Conservation (phyloP, 768 basidiomycete genomes). For the Tylopilus sp. region DNA sequence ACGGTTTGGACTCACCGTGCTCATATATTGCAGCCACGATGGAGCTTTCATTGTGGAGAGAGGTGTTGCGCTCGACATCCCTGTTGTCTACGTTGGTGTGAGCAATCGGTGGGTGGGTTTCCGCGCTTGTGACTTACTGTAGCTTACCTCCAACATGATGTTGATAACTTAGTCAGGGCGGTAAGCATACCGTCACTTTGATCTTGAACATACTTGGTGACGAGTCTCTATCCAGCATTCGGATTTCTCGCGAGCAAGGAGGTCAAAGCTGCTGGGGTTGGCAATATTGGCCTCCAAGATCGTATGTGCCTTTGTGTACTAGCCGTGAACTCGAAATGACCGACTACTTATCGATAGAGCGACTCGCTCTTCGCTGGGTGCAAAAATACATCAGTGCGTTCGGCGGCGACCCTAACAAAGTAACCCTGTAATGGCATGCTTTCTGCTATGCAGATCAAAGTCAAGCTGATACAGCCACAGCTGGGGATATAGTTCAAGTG, state of each 20-base stretch:
- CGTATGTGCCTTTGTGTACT: slow-evolving; percentile 16
- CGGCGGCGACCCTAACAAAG: slow-evolving; percentile 54
- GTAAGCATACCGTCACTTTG: neutral
- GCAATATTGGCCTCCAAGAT: slow-evolving; percentile 51
- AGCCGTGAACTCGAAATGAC: neutral
- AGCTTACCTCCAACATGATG: neutral
- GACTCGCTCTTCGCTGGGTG: slow-evolving; percentile 49
- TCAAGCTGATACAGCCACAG: slow-evolving; percentile 2
- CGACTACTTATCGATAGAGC: slow-evolving; percentile 17
- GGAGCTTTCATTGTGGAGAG: slow-evolving; percentile 31
- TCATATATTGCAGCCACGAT: slow-evolving; percentile 1
- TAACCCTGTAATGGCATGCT: slow-evolving; percentile 22
- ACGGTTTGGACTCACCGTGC: neutral
- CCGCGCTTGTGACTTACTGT: neutral
- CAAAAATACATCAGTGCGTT: slow-evolving; percentile 57
- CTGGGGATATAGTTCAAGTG: slow-evolving; percentile 38
- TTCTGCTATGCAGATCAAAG: neutral
- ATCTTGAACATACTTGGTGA: neutral
- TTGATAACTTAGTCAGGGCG: slow-evolving; percentile 1
- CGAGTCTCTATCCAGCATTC: slow-evolving; percentile 17
- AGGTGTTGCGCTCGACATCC: slow-evolving; percentile 29
- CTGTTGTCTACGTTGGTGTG: slow-evolving; percentile 37
- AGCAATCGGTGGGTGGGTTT: slow-evolving; percentile 37
- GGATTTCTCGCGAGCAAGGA: slow-evolving; percentile 43
- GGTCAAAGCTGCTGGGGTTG: slow-evolving; percentile 36